Conservation (phyloP, 768 basidiomycete genomes). For the Ramaria sp. region DNA sequence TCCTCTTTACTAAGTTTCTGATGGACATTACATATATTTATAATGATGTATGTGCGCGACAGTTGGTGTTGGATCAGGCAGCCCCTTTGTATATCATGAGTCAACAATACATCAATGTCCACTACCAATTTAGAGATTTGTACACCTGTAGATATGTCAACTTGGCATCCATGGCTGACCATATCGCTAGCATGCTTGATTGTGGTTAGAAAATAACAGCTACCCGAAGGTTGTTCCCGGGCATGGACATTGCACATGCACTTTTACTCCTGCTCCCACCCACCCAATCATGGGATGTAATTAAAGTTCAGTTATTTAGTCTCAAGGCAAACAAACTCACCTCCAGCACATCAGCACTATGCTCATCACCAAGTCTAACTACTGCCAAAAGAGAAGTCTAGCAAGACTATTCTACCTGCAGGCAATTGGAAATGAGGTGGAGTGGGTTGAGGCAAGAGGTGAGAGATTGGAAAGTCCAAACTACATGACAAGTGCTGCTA, state of each 20-base stretch:
- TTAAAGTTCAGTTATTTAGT: background rate
- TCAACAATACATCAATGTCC: too few species aligned
- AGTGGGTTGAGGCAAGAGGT: background rate
- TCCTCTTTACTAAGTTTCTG: background rate
- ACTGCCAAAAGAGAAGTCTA: background rate
- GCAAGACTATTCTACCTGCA: background rate
- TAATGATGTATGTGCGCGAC: too few species aligned
- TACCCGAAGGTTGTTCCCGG: background rate
- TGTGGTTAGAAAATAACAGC: slow-evolving; percentile 10
- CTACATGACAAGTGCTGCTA: slow-evolving; percentile 13
- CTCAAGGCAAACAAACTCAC: background rate
- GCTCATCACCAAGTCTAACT: slow-evolving; percentile 7
- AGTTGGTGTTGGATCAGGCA: too few species aligned
- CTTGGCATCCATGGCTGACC: background rate
- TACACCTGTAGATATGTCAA: slow-evolving; percentile 12
- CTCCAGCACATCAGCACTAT: slow-evolving; percentile 5
- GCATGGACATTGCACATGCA: background rate
- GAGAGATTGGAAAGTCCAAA: background rate
- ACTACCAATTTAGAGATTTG: too few species aligned
- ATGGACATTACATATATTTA: background rate
- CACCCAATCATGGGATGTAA: slow-evolving; percentile 4
- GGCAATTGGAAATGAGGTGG: background rate
- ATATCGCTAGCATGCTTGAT: slow-evolving; percentile 11
- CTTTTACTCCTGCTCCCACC: slow-evolving; percentile 8
- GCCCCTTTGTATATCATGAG: too few species aligned